Base-by-base conservation (phyloP, 768 basidiomycete species). In the Crassisporium funariophilum region DNA sequence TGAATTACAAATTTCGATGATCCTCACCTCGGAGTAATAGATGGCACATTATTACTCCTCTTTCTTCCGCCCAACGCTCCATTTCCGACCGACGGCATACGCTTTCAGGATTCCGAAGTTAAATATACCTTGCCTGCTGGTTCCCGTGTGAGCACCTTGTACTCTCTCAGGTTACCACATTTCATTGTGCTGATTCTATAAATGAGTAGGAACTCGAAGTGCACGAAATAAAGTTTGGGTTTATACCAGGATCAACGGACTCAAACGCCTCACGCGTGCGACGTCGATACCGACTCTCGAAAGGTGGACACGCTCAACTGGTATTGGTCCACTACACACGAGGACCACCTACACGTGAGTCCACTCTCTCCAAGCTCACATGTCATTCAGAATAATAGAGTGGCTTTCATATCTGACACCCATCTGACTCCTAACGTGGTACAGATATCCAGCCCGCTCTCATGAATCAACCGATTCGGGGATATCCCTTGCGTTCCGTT, bases 301-400 rank as follows among this genome's bases (percentile, higher is more conserved):
- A 87, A 60, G 88, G 87, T 21, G 87, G 88, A 0, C 81, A 88
- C 56, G 77, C 83, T 0, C 79, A 82, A 44, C 76, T 91, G n/a
- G 73, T 84, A 13, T 78, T 92, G 4, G 78, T 90, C 0, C 88
- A 92, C 58, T 92, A 91, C 59, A 73, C 79, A 22, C 80, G 86
- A 55, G 86, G 84, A 4, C 82, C 76, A 9, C 52, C 73, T 7
- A 71, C 76, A 36, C 76, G 88, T 90, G 63, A 65, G 87, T 77
- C 56, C 34, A 23, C 6, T 40, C 45, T 35, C 37, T 58, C 49
- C 25, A 19, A 44, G 13, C 35, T 44, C 36, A 40, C 46, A 45
- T 45, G 42, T 35, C 43, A 51, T 41, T 45, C 22, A 53, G 44
- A 38, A 40, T 36, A 27, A 46, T 12, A 6, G 25, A 22, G 36